Evolutionary conservation across 1,284 basidiomycete genomes (phyloP).

Genomic region (Puccinia coronata): DNA sequence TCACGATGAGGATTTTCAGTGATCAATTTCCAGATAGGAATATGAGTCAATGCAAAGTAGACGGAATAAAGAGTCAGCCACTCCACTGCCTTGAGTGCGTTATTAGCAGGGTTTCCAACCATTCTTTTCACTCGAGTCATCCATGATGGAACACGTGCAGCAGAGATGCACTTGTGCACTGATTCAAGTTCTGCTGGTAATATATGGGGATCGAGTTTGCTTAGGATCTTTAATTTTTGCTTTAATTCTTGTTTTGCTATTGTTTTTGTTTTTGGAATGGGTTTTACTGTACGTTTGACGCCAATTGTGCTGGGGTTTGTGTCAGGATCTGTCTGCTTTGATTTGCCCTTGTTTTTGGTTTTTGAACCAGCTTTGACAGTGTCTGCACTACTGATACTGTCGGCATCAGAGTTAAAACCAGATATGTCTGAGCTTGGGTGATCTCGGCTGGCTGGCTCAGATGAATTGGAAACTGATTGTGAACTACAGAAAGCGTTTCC

Average conservation of each 20-base stretch:
- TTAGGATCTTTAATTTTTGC: no score
- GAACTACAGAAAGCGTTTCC: no score
- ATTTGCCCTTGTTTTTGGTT: not conserved
- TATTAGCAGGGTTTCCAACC: not conserved
- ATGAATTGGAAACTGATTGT: no score
- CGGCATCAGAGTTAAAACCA: no score
- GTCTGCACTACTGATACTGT: not conserved
- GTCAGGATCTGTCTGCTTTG: no score
- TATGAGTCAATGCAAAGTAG: not conserved
- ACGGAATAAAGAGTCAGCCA: constrained; percentile 24
- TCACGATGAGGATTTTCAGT: not conserved
- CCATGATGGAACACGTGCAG: constrained; percentile 6
- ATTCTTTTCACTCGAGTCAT: not conserved
- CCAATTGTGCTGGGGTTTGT: no score
- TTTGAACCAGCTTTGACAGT: not conserved
- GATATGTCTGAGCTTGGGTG: no score
- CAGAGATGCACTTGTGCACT: constrained; percentile 8
- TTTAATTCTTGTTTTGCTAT: no score
- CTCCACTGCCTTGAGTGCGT: constrained; percentile 4
- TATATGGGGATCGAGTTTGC: not conserved
- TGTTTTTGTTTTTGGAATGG: no score
- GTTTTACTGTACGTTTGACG: no score
- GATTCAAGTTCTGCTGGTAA: constrained; percentile 3
- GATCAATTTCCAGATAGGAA: not conserved
- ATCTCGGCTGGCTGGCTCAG: no score